Conservation (phyloP, 2,329 filamentous ascomycete genomes). For the Scedosporium aurantiacum region DNA sequence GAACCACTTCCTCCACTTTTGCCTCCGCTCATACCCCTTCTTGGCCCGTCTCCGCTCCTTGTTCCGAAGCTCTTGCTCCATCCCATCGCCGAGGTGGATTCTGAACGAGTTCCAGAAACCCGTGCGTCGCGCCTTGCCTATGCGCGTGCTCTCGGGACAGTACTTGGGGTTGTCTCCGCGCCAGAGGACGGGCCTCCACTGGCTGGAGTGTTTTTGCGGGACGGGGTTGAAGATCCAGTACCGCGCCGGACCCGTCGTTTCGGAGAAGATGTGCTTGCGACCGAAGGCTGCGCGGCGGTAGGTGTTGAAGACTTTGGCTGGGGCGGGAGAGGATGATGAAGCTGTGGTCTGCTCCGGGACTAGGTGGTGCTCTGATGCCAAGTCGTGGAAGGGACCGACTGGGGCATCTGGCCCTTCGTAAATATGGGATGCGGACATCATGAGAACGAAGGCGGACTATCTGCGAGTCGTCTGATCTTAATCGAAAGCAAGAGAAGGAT, state of each 20-base stretch:
- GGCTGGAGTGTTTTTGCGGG: constrained; percentile 10
- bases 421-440: not conserved
- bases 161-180: constrained; percentile 13
- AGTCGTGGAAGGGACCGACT: not conserved
- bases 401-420: not conserved
- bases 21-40: not conserved
- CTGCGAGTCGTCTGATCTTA: not conserved
- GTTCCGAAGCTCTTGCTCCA: constrained; percentile 10
- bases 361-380: not conserved
- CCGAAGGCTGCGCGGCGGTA: constrained; percentile 9
- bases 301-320: constrained; percentile 7
- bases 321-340: not conserved
- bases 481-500: not conserved
- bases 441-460: not conserved
- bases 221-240: constrained; percentile 12
- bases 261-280: constrained; percentile 10
- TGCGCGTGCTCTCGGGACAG: constrained; percentile 4
- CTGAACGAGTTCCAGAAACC: constrained; percentile 12
- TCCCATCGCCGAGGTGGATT: constrained; percentile 11
- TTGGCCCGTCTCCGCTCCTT: not conserved
- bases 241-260: not conserved
- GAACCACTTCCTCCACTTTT: not conserved
- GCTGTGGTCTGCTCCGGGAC: not conserved
- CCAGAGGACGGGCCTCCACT: constrained; percentile 12
- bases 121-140: constrained; percentile 8